Evolutionary conservation across 495 filamentous ascomycete species (phyloP).

Genomic region (Aspergillus baeticus): DNA sequence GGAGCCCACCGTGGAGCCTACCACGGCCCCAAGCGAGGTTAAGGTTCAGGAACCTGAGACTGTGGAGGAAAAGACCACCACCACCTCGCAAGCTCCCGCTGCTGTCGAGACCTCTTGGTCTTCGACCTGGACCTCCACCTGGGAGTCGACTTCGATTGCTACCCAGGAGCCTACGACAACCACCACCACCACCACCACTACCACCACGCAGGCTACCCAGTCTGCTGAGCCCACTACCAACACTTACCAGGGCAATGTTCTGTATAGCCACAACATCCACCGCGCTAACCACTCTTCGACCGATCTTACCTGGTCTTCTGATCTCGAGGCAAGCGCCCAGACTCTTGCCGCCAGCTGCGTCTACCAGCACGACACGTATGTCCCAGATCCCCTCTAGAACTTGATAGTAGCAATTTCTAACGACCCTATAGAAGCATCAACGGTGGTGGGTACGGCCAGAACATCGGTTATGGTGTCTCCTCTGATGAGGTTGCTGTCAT

Average conservation of each 20-base stretch:
- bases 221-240: slow-evolving; percentile 22
- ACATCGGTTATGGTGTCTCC: slow-evolving; percentile 60
- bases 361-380: slow-evolving; percentile 78
- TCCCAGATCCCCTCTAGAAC: neutral
- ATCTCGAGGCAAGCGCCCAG: slow-evolving; percentile 61
- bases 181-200: slow-evolving; percentile 26
- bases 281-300: slow-evolving; percentile 77
- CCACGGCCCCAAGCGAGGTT: slow-evolving; percentile 13
- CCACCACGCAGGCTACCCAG: slow-evolving; percentile 27
- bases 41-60: slow-evolving; percentile 12
- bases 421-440: slow-evolving; percentile 38
- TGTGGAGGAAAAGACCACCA: slow-evolving; percentile 14
- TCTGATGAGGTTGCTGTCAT: slow-evolving; percentile 55
- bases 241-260: slow-evolving; percentile 44
- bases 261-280: slow-evolving; percentile 82
- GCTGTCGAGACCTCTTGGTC: slow-evolving; percentile 7
- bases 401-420: slow-evolving; percentile 3
- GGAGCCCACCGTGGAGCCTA: neutral
- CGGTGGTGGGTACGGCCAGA: slow-evolving; percentile 77
- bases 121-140: slow-evolving; percentile 8
- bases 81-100: slow-evolving; percentile 4
- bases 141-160: slow-evolving; percentile 18
- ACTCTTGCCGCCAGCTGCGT: slow-evolving; percentile 55
- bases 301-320: slow-evolving; percentile 60
- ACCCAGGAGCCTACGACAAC: slow-evolving; percentile 10